A percentile compares a stretch with the other conserved stretches of the same genome.
phyloP scores from a whole-genome alignment of 768 basidiomycete genomes.

The Lentinula boryana region DNA sequence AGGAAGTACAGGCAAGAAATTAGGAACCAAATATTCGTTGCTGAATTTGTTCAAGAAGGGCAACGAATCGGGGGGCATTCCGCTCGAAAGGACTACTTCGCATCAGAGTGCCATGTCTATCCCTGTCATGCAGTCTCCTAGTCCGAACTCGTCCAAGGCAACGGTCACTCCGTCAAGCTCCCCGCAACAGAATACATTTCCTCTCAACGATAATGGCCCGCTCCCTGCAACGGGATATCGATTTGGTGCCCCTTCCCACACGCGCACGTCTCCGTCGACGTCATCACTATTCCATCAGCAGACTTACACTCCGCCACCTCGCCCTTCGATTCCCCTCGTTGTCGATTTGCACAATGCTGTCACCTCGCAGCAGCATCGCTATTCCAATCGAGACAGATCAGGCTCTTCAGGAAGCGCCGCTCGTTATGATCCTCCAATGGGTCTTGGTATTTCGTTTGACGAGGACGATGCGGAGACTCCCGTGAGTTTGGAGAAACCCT shows the following conservation, averaged over 20 bases:
- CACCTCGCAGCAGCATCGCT: conserved; percentile 25
- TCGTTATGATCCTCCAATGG: conserved; percentile 11
- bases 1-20: conserved; percentile 33
- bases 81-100: conserved; percentile 11
- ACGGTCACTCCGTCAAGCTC: conserved; percentile 16
- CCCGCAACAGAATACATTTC: conserved; percentile 14
- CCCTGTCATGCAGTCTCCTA: conserved; percentile 13
- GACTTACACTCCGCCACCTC: conserved; percentile 10
- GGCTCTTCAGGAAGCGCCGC: conserved; percentile 19
- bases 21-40: conserved; percentile 69
- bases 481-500: conserved; percentile 22
- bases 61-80: conserved; percentile 14
- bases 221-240: conserved; percentile 17
- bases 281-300: conserved; percentile 2
- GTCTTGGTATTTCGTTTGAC: conserved; percentile 10
- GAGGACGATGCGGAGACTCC: conserved; percentile 14
- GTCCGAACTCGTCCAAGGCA: not conserved
- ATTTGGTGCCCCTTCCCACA: conserved; percentile 18
- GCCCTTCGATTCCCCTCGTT: conserved; percentile 30
- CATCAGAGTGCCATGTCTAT: conserved; percentile 17
- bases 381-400: conserved; percentile 29
- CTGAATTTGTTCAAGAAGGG: conserved; percentile 69
- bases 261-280: conserved; percentile 12
- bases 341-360: conserved; percentile 44
- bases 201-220: conserved; percentile 15